Base-by-base conservation (phyloP, 345 rosid genomes). In the Linum tenue region DNA sequence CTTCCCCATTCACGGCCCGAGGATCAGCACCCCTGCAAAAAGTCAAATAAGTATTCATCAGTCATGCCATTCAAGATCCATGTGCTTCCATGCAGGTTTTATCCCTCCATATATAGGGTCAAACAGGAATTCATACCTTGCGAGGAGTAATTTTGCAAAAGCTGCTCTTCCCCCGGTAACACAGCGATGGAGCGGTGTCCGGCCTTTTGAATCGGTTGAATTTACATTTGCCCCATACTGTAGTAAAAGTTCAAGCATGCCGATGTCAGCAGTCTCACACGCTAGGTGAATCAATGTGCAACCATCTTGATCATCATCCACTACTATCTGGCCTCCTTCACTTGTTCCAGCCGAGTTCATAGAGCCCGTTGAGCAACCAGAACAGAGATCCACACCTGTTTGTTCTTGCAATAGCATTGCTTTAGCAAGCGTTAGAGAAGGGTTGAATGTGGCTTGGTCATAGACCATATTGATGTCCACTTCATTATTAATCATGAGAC, bases 171-270 rank as follows among this genome's bases (percentile, higher is more conserved):
- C 94, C 73, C 80, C 69, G 63, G 76, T 65, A 69, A 87, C 80
- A 76, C 96, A 83, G 56, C 77, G 88, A 70, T 91, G 97, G 44
- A 95, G 83, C 2, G 98, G 98, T 9, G 79, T 84, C 63, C 84
- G 89, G 69, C 98, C 98, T 72, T 77, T 82, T 55, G 92, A 84
- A 79, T 89, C 98, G 22, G 73, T 72, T 41, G 87, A 80, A 72
- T 91, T 89, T 71, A 87, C 77, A 74, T 84, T 83, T 51, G 99
- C 94, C 68, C 98, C 97, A 59, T 91, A 95, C 68, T 95, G 99
- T 42, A 95, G 77, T 37, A 95, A 88, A 74, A 91, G 96, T 79
- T 95, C 99, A 9, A 91, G 76, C 99, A 95, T 91, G 69, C 99
- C 98, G 50, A 95, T 79, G 70, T 95, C 99, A 10, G 88, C 87